phyloP scores from a whole-genome alignment of 257 asterid genomes.

The Craterostigma plantagineum region DNA sequence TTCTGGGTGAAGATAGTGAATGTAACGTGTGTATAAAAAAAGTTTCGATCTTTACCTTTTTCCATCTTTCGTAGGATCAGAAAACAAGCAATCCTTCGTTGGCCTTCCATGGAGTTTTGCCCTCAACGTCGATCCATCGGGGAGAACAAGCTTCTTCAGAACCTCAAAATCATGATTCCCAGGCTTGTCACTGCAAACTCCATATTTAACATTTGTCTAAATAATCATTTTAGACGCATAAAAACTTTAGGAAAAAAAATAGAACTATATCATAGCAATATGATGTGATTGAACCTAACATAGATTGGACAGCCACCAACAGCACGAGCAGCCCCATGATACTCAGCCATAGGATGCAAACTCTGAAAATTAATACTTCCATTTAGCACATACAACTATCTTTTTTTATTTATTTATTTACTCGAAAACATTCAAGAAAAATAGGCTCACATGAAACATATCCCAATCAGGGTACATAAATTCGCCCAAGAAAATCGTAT shows the following conservation, averaged over 20 bases:
- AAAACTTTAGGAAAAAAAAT: background rate
- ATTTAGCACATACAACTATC: too few relatives aligned
- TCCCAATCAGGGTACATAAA: conserved; percentile 99
- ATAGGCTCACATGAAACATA: conserved; percentile 72
- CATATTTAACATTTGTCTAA: background rate
- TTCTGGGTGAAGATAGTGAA: too few relatives aligned
- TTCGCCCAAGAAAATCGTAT: conserved; percentile 75
- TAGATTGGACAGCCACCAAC: conserved; percentile 89
- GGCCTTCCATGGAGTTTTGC: conserved; percentile 91
- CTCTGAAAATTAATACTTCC: conserved; percentile 22
- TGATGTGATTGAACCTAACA: conserved; percentile 35
- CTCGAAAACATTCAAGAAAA: too few relatives aligned
- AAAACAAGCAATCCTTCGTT: conserved; percentile 67
- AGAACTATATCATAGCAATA: too few relatives aligned
- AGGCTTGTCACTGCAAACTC: conserved; percentile 66
- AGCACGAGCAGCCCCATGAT: conserved; percentile 86
- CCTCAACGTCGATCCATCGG: conserved; percentile 72
- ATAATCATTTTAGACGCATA: too few relatives aligned
- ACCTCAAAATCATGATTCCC: conserved; percentile 73
- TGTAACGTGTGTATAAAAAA: too few relatives aligned
- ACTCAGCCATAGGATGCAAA: conserved; percentile 85
- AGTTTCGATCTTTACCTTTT: conserved; percentile 25
- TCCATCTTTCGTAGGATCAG: conserved; percentile 89
- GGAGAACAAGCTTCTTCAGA: conserved; percentile 68
- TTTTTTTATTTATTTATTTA: too few relatives aligned